These are phyloP conservation scores for Isoetes taiwanensis DNA, from an alignment of 75 land plant species.

Conservation along the genomic window DNA sequence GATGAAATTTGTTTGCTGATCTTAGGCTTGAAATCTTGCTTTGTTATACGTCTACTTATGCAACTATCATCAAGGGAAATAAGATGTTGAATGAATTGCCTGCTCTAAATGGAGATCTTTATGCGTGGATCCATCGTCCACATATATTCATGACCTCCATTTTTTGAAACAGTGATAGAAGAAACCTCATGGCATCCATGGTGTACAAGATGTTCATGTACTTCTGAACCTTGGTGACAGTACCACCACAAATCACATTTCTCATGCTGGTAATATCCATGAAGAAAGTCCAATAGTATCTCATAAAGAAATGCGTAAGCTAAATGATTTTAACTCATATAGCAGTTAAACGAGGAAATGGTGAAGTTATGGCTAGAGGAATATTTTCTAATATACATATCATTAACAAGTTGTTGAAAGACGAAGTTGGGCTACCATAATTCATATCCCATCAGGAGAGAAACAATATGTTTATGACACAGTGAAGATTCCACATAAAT, in stretches of 20 bases:
- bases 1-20: no score
- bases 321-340: constrained; percentile 85
- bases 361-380: constrained; percentile 90
- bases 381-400: constrained; percentile 89
- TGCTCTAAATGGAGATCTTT: no score
- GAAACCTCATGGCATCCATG: constrained; percentile 74
- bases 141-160: constrained; percentile 87
- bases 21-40: no score
- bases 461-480: constrained; percentile 70
- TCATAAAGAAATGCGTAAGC: constrained; percentile 75
- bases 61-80: no score
- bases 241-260: constrained; percentile 85
- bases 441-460: constrained; percentile 84
- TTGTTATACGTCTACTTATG: no score
- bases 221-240: constrained; percentile 86
- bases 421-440: constrained; percentile 88
- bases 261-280: constrained; percentile 86
- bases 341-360: constrained; percentile 98
- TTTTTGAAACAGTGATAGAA: constrained; percentile 69
- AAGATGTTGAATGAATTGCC: no score
- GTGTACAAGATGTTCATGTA: constrained; percentile 75
- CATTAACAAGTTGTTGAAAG: constrained; percentile 76
- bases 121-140: no score
- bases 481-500: no score
- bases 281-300: constrained; percentile 87